These are phyloP conservation scores for Metschnikowia lochheadii DNA, from an alignment of 805 yeast species.

Conservation along the genomic window DNA sequence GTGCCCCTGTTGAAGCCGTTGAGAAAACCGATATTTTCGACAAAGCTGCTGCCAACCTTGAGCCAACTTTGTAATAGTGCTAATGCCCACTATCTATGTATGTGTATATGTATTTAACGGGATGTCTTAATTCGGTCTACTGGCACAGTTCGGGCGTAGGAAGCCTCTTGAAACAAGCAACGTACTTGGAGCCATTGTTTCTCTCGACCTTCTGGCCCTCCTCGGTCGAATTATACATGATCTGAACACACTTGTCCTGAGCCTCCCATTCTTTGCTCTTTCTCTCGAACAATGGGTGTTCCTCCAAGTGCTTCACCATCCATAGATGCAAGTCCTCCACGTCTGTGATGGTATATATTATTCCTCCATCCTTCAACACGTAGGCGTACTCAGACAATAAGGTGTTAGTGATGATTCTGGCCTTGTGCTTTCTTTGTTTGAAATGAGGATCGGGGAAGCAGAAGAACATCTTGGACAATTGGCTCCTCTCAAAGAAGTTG, in stretches of 20 bases:
- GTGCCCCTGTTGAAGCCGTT: constrained; percentile 7
- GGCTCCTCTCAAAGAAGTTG: constrained; percentile 81
- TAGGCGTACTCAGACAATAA: constrained; percentile 89
- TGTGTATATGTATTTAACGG: neutral
- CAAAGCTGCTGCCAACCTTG: constrained; percentile 7
- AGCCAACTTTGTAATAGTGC: constrained; percentile 8
- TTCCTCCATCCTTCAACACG: constrained; percentile 80
- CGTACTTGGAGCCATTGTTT: constrained; percentile 79
- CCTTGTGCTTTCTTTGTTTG: constrained; percentile 95
- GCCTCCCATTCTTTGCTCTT: constrained; percentile 74
- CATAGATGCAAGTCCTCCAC: constrained; percentile 89
- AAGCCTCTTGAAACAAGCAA: constrained; percentile 81
- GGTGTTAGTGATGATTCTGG: constrained; percentile 89
- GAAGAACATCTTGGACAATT: constrained; percentile 87
- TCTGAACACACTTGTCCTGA: constrained; percentile 72
- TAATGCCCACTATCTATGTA: constrained; percentile 1
- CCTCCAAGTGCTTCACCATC: constrained; percentile 92
- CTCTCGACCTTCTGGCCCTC: constrained; percentile 96
- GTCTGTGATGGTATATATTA: constrained; percentile 92
- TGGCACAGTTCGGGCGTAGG: constrained; percentile 48
- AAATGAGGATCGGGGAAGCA: constrained; percentile 99
- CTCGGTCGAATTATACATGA: constrained; percentile 92
- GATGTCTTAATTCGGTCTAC: constrained; percentile 1
- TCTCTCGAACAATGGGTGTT: constrained; percentile 87
- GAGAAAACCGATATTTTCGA: constrained; percentile 5